Conservation (phyloP, 2,329 filamentous ascomycete genomes). For the Aspergillus cejpii region DNA sequence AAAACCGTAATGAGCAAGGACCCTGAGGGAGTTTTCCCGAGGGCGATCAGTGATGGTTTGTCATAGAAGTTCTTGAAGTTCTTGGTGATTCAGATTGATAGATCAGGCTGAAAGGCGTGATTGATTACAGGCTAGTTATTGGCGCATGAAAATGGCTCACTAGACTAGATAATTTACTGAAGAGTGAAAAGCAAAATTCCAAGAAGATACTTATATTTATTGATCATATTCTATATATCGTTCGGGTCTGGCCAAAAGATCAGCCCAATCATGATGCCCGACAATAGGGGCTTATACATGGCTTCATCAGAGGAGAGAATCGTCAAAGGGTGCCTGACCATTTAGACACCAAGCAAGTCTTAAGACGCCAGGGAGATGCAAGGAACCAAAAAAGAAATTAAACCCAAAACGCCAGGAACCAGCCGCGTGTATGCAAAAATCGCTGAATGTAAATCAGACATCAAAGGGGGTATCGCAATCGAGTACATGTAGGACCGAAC, state of each 20-base stretch:
- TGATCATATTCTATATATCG: neutral
- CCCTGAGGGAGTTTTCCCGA: too few relatives aligned
- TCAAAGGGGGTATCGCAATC: constrained; percentile 15
- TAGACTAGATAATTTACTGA: too few relatives aligned
- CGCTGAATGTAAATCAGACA: neutral
- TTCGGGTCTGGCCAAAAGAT: neutral
- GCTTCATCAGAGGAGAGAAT: constrained; percentile 8
- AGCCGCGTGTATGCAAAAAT: neutral
- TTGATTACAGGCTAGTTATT: too few relatives aligned
- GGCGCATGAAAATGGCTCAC: too few relatives aligned
- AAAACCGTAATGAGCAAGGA: too few relatives aligned
- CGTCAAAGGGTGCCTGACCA: constrained; percentile 10
- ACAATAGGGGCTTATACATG: constrained; percentile 9
- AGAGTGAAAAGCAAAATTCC: too few relatives aligned
- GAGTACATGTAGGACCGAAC: too few relatives aligned
- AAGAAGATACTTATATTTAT: too few relatives aligned
- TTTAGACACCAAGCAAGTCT: constrained; percentile 8
- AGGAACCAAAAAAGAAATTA: constrained; percentile 1
- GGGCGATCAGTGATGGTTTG: too few relatives aligned
- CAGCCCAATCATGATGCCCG: constrained; percentile 1
- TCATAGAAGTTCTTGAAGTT: too few relatives aligned
- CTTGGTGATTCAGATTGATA: too few relatives aligned
- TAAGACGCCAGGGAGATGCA: constrained; percentile 11
- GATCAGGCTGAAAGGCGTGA: too few relatives aligned
- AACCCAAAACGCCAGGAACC: constrained; percentile 1